Conservation (phyloP, 441 rosid genomes). For the Viola pubescens region DNA sequence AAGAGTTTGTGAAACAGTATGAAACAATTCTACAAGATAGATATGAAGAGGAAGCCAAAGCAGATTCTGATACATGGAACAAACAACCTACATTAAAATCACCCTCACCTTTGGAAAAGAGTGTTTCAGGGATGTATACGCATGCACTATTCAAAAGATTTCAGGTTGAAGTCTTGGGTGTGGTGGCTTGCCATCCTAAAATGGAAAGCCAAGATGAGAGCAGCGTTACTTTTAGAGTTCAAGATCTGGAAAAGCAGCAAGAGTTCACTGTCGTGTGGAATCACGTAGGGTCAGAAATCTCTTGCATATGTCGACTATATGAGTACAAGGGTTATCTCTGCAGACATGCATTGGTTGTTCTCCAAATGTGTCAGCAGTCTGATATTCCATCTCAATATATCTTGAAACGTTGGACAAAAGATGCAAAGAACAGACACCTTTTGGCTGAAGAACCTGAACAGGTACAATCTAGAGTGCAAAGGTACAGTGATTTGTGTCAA, state of each 20-base stretch:
- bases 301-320: conserved; percentile 63
- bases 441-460: conserved; percentile 53
- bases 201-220: conserved; percentile 66
- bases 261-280: conserved; percentile 65
- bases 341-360: conserved; percentile 81
- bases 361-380: conserved; percentile 74
- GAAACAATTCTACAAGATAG: conserved; percentile 62
- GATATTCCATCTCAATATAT: conserved; percentile 64
- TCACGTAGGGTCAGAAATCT: conserved; percentile 58
- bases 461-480: conserved; percentile 57
- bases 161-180: conserved; percentile 79
- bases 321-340: conserved; percentile 83
- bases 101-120: conserved; percentile 84
- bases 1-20: conserved; percentile 68
- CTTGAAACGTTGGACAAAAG: conserved; percentile 80
- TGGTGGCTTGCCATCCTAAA: conserved; percentile 82
- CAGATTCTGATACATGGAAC: conserved; percentile 80
- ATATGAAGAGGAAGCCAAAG: conserved; percentile 84
- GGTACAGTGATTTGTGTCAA: conserved; percentile 67
- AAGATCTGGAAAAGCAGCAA: conserved; percentile 65
- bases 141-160: conserved; percentile 71
- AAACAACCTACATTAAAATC: conserved; percentile 67
- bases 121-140: conserved; percentile 69
- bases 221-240: conserved; percentile 49
- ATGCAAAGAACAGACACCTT: conserved; percentile 52